Conservation (phyloP, 2,329 filamentous ascomycete genomes). For the Triangularia setosa region DNA sequence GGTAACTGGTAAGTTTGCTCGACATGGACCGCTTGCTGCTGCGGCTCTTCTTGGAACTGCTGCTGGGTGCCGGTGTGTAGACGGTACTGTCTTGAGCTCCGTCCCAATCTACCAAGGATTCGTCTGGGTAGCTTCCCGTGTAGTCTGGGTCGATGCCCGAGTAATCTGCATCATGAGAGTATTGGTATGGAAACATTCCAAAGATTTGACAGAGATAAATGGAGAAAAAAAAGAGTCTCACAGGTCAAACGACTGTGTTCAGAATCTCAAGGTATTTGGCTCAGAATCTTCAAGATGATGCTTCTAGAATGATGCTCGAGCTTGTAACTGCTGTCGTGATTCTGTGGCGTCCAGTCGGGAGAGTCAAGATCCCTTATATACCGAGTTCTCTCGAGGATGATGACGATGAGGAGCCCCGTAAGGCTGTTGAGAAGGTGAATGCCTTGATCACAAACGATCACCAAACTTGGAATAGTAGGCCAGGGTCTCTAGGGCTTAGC, state of each 20-base stretch:
- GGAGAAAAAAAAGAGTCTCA: background rate
- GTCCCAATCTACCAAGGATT: conserved; percentile 15
- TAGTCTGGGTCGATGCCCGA: conserved; percentile 13
- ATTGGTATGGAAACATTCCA: conserved; percentile 27
- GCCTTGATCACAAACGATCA: conserved; percentile 8
- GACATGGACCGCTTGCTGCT: conserved; percentile 17
- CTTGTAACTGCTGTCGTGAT: conserved; percentile 9
- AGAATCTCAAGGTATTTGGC: conserved; percentile 6
- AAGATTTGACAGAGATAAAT: conserved; percentile 11
- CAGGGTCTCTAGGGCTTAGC: conserved; percentile 22
- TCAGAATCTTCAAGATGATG: conserved; percentile 9
- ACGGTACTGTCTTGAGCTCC: conserved; percentile 3
- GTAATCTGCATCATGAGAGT: conserved; percentile 18
- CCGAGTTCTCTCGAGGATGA: background rate
- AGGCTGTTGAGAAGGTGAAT: background rate
- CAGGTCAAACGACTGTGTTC: background rate
- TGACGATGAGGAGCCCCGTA: background rate
- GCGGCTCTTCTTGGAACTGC: conserved; percentile 9
- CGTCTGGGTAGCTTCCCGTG: conserved; percentile 10
- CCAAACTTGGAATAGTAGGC: conserved; percentile 23
- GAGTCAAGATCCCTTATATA: conserved; percentile 21
- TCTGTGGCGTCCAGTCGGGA: conserved; percentile 17
- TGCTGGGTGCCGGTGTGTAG: conserved; percentile 15
- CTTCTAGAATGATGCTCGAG: conserved; percentile 17
- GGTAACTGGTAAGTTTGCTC: conserved; percentile 17